Base-by-base conservation (phyloP, 768 basidiomycete genomes). In the Roridomyces roridus region DNA sequence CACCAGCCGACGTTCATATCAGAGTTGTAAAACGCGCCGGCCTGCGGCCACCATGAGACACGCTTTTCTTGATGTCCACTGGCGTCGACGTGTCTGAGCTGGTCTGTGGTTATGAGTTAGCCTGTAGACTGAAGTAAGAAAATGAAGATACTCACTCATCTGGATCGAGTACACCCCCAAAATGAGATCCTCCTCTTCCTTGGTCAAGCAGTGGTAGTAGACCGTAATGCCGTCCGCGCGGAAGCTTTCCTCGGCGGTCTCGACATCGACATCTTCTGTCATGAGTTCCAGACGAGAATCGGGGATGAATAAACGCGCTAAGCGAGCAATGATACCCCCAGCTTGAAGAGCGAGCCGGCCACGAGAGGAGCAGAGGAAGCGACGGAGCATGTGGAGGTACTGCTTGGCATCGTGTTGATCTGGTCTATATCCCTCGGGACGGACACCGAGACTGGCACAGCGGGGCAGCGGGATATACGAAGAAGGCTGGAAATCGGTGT, bases 291-390 rank as follows among this genome's bases (percentile, higher is more conserved):
- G 17, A n/a, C 28, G 26, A 28, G 44, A 14, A 18, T 45, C 44
- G 14, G 24, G 15, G 17, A 45, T 21, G 44, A 45, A 15, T 18
- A 45, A 17, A 21, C 26, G 44, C 26, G 44, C 44, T 17, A 45
- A 29, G 44, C 44, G 44, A 45, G 44, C 44, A 20, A 45, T 26
- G 26, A 45, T 18, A 45, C 44, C 44, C 28, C 44, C 44, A 17
- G 44, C 44, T 45, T 45, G 44, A 28, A 45, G 44, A 29, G 44
- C 44, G 44, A 45, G 44, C 9, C 44, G 44, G n/a, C 44, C 44
- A 20, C 44, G 44, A 45, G 44, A 17, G 29, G 44, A 45, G 26
- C 44, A 26, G 15, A 45, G 44, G 44, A 45, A 45, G 26, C 44
- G 44, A 10, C 26, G 24, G 26, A 45, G 44, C 44, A 45, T n/a